Conservation (phyloP, 2,329 filamentous ascomycete genomes). For the Apiospora marii region DNA sequence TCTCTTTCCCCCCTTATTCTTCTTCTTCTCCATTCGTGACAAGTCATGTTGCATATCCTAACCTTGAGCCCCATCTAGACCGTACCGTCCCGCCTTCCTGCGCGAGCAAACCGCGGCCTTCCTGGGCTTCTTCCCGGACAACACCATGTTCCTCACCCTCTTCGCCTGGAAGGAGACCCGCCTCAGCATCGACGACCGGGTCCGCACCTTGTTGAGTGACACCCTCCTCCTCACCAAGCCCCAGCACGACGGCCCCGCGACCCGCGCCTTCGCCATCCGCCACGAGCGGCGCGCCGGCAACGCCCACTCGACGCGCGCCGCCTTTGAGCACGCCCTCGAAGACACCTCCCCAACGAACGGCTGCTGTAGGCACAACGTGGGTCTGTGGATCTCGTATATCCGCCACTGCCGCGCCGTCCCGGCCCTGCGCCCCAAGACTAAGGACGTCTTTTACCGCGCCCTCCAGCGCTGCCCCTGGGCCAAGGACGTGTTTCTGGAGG, state of each 20-base stretch:
- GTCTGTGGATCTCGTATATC: slow-evolving; percentile 60
- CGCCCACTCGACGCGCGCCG: slow-evolving; percentile 56
- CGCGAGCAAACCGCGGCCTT: slow-evolving; percentile 68
- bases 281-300: slow-evolving; percentile 59
- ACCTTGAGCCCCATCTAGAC: slow-evolving; percentile 44
- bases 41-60: neutral
- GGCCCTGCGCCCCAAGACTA: slow-evolving; percentile 37
- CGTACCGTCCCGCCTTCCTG: slow-evolving; percentile 73
- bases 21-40: neutral
- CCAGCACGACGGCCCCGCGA: slow-evolving; percentile 53
- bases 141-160: slow-evolving; percentile 77
- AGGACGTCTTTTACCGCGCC: slow-evolving; percentile 43
- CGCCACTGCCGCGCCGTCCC: slow-evolving; percentile 50
- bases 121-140: slow-evolving; percentile 72
- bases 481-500: slow-evolving; percentile 61
- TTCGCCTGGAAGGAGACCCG: slow-evolving; percentile 78
- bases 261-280: slow-evolving; percentile 58
- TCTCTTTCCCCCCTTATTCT: too few relatives aligned
- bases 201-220: slow-evolving; percentile 74
- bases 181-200: slow-evolving; percentile 77
- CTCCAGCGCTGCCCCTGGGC: slow-evolving; percentile 49
- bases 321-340: slow-evolving; percentile 60
- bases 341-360: slow-evolving; percentile 36
- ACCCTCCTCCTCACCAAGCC: too few relatives aligned
- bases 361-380: slow-evolving; percentile 47